Evolutionary conservation across 768 basidiomycete genomes (phyloP), one percentile per base, ranked within the genome.

Genomic region (Tubosaeta sp.): DNA sequence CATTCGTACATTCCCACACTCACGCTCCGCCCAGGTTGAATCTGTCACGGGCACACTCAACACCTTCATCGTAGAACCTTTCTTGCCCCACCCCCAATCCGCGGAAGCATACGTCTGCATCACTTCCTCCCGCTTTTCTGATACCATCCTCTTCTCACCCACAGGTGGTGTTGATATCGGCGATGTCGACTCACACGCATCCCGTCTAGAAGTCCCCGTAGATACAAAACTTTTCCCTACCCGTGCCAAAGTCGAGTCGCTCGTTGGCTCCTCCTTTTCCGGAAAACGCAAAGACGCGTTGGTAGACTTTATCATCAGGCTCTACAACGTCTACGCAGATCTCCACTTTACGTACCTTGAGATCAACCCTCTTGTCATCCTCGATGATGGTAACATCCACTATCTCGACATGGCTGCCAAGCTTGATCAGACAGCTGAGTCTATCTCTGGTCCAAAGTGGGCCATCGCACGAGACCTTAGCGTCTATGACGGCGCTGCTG

Each of bases 391-490:
- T 6, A 83, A 82, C 57, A 92, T 98, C 64, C 87, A 88, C 74
- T 97, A 94, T 76, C 86, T 99, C 57, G 95, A 99, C 71, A 98
- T 99, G 95, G 97, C 97, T 38, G 97, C 95, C 63, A 99, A 98
- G 78, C 88, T 99, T 58, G 97, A 99, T 69, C 97, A 98, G 76
- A 98, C 97, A 8, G 97, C 97, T 41, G 95, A 99, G 74, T 94
- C 85, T 67, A 90, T 98, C 65, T 95, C 92, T 65, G 95, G 97
- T 19, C 92, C 92, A 63, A 99, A 97, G 75, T 99, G 95, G 97
- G 92, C 95, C 33, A 86, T 98, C 62, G 95, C 95, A 43, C 86
- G 95, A 62, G 97, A 98, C 70, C 71, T 89, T 51, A 80, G 85
- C 32, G 76, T 92, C 26, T 85, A 89, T 65, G 85, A 88, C 60